Evolutionary conservation across 768 basidiomycete genomes (phyloP).

Genomic region (Ephemerocybe angulata): DNA sequence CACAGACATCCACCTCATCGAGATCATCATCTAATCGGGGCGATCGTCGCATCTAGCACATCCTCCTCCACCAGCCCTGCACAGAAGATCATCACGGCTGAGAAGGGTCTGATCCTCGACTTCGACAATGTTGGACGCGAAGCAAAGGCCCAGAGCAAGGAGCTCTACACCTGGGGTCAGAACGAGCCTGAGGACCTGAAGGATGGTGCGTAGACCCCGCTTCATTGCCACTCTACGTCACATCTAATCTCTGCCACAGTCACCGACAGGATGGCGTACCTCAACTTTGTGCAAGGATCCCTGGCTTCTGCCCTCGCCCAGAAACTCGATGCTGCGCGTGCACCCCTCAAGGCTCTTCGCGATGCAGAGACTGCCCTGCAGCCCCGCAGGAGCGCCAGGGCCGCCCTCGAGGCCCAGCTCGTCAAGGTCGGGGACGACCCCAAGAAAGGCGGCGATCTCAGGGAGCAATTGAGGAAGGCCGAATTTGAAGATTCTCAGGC

Average conservation of each 20-base stretch:
- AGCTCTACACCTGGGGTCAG: conserved; percentile 84
- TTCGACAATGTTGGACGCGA: conserved; percentile 65
- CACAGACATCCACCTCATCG: background rate
- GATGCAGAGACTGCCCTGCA: conserved; percentile 60
- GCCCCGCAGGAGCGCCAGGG: conserved; percentile 62
- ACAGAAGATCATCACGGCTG: conserved; percentile 75
- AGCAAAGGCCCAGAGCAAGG: conserved; percentile 72
- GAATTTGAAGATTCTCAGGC: conserved; percentile 57
- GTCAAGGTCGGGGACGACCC: conserved; percentile 62
- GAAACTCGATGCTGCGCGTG: conserved; percentile 62
- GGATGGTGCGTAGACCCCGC: conserved; percentile 48
- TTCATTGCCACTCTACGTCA: background rate
- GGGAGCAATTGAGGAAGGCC: conserved; percentile 61
- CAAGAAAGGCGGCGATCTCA: conserved; percentile 65
- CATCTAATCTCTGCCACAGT: conserved; percentile 36
- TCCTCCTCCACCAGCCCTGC: conserved; percentile 61
- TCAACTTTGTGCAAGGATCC: conserved; percentile 74
- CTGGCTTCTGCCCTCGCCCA: conserved; percentile 57
- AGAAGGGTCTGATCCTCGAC: conserved; percentile 77
- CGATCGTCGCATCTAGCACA: conserved; percentile 4
- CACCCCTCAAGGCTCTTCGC: conserved; percentile 66
- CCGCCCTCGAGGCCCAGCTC: conserved; percentile 57
- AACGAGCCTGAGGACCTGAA: conserved; percentile 65
- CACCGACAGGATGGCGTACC: conserved; percentile 75
- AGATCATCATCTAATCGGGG: conserved; percentile 7